phyloP scores from a whole-genome alignment of 2,329 filamentous ascomycete species.

The Fonsecaea monophora region DNA sequence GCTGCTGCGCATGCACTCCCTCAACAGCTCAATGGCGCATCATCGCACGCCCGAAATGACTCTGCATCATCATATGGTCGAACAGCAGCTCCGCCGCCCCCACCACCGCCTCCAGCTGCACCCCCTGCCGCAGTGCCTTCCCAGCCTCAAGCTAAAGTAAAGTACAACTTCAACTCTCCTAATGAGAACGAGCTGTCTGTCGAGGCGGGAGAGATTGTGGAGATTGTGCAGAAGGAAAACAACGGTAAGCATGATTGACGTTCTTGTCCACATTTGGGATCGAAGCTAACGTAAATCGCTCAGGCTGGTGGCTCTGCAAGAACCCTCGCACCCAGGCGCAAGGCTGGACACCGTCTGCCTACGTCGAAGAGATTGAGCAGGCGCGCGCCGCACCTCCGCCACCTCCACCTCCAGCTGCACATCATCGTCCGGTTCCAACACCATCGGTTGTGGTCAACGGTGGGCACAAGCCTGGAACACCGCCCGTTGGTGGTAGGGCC shows the following conservation, averaged over 20 bases:
- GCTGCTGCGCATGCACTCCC: conserved; percentile 53
- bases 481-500: conserved; percentile 17
- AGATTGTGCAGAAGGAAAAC: conserved; percentile 91
- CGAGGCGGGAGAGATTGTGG: conserved; percentile 77
- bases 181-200: conserved; percentile 85
- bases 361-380: conserved; percentile 78
- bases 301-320: conserved; percentile 96
- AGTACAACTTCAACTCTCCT: conserved; percentile 90
- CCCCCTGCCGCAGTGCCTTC: conserved; percentile 65
- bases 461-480: conserved; percentile 7
- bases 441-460: conserved; percentile 56
- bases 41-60: conserved; percentile 62
- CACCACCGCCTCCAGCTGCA: conserved; percentile 70
- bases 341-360: conserved; percentile 93
- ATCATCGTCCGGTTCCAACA: conserved; percentile 63
- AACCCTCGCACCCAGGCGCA: conserved; percentile 71
- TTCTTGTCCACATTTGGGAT: conserved; percentile 1
- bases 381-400: conserved; percentile 66
- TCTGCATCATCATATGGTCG: conserved; percentile 58
- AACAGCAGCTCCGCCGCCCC: conserved; percentile 64
- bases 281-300: conserved; percentile 20
- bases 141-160: conserved; percentile 83
- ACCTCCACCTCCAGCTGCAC: conserved; percentile 57
- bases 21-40: conserved; percentile 48
- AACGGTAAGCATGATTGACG: conserved; percentile 71